phyloP scores from a whole-genome alignment of 2,329 filamentous ascomycete species.

The Aureobasidium mangrovei region DNA sequence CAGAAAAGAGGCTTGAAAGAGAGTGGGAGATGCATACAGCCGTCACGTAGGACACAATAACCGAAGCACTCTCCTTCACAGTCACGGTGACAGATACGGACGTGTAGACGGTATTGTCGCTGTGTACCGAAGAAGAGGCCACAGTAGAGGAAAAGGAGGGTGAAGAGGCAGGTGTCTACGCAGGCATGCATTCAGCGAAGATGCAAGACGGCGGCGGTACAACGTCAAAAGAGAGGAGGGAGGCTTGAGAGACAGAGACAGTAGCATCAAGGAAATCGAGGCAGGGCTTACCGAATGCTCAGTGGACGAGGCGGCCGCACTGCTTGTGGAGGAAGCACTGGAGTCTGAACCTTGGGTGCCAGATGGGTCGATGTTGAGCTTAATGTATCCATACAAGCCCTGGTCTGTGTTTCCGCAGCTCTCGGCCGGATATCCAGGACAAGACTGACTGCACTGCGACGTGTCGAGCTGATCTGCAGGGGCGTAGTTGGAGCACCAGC shows the following conservation, averaged over 20 bases:
- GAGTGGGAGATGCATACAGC: conserved; percentile 23
- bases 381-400: conserved; percentile 57
- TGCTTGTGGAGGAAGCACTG: conserved; percentile 22
- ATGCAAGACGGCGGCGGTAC: background rate
- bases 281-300: background rate
- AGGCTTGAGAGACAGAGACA: background rate
- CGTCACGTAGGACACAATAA: conserved; percentile 23
- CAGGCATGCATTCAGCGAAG: conserved; percentile 7
- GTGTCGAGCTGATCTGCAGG: conserved; percentile 39
- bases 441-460: conserved; percentile 47
- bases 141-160: conserved; percentile 7
- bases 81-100: conserved; percentile 18
- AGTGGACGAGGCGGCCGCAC: conserved; percentile 6
- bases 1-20: conserved; percentile 7
- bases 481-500: conserved; percentile 67
- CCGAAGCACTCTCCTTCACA: conserved; percentile 19
- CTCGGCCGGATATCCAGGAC: conserved; percentile 61
- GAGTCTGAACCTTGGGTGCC: conserved; percentile 43
- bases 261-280: background rate
- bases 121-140: conserved; percentile 1
- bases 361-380: conserved; percentile 44
- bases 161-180: conserved; percentile 11
- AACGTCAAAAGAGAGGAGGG: background rate
- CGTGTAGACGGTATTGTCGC: conserved; percentile 6
- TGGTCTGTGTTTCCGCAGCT: conserved; percentile 51